Conservation (phyloP, 352 stramenopile genomes). For the Phytophthora foliorum region DNA sequence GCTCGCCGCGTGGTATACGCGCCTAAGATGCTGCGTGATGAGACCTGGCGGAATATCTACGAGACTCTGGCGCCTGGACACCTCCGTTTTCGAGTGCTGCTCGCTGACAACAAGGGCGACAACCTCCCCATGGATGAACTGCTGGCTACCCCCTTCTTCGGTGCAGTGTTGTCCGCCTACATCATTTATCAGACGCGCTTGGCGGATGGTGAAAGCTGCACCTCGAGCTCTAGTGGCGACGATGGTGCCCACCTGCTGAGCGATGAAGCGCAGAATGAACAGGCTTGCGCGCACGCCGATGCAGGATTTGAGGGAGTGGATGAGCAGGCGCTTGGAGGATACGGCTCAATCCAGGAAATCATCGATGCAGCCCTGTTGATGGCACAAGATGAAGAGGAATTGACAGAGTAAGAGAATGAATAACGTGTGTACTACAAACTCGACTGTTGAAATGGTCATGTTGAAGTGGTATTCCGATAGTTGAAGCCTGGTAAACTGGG, state of each 20-base stretch:
- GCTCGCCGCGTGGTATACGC: conserved; percentile 66
- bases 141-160: conserved; percentile 70
- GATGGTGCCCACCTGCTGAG: conserved; percentile 10
- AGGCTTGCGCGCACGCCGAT: conserved; percentile 12
- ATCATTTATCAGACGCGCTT: conserved; percentile 56
- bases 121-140: conserved; percentile 72
- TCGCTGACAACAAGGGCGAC: conserved; percentile 72
- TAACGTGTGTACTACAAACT: conserved; percentile 29
- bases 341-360: conserved; percentile 52
- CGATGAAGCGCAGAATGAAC: conserved; percentile 23
- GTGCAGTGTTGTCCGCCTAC: conserved; percentile 72
- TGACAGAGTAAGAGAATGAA: conserved; percentile 34
- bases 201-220: conserved; percentile 29
- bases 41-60: conserved; percentile 79
- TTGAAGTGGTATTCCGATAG: conserved; percentile 10
- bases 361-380: conserved; percentile 70
- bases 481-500: neutral
- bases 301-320: conserved; percentile 16
- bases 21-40: conserved; percentile 80
- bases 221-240: conserved; percentile 37
- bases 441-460: conserved; percentile 18
- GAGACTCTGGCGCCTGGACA: conserved; percentile 63
- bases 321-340: conserved; percentile 42
- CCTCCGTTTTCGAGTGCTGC: conserved; percentile 62
- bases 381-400: conserved; percentile 71